Evolutionary conservation across 2,329 filamentous ascomycete species (phyloP).

Genomic region (Aspergillus latus): DNA sequence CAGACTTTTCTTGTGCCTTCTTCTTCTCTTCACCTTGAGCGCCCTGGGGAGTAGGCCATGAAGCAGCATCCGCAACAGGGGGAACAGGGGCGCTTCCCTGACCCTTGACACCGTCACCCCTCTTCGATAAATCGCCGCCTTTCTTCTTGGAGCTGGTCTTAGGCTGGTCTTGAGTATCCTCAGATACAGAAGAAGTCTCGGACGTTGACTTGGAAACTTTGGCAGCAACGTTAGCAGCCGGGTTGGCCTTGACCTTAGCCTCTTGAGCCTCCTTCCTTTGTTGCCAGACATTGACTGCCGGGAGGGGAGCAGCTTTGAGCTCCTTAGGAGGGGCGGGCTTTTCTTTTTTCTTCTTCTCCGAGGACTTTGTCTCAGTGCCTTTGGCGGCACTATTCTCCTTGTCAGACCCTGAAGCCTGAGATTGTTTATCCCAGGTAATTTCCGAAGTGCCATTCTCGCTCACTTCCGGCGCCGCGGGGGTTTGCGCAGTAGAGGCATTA

Average conservation of each 20-base stretch:
- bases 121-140: conserved; percentile 33
- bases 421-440: conserved; percentile 66
- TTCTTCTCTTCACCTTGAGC: conserved; percentile 74
- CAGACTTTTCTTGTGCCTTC: conserved; percentile 65
- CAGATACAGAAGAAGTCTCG: conserved; percentile 29
- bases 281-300: conserved; percentile 84
- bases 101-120: conserved; percentile 43
- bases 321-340: conserved; percentile 60
- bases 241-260: conserved; percentile 48
- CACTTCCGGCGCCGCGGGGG: conserved; percentile 56
- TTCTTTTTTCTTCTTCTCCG: conserved; percentile 64
- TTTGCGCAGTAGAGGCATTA: conserved; percentile 54
- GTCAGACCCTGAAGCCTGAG: conserved; percentile 64
- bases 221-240: conserved; percentile 26
- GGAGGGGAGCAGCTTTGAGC: conserved; percentile 77
- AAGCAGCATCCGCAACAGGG: conserved; percentile 71
- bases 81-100: conserved; percentile 52
- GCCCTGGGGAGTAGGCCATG: conserved; percentile 88
- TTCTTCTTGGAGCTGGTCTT: conserved; percentile 46
- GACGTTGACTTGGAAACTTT: conserved; percentile 30
- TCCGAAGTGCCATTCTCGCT: conserved; percentile 65
- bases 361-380: conserved; percentile 54
- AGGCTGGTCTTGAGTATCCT: conserved; percentile 41
- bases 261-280: conserved; percentile 69
- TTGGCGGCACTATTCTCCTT: conserved; percentile 42